Evolutionary conservation across 2,329 filamentous ascomycete species (phyloP).

Genomic region (Chaetomium globosum): DNA sequence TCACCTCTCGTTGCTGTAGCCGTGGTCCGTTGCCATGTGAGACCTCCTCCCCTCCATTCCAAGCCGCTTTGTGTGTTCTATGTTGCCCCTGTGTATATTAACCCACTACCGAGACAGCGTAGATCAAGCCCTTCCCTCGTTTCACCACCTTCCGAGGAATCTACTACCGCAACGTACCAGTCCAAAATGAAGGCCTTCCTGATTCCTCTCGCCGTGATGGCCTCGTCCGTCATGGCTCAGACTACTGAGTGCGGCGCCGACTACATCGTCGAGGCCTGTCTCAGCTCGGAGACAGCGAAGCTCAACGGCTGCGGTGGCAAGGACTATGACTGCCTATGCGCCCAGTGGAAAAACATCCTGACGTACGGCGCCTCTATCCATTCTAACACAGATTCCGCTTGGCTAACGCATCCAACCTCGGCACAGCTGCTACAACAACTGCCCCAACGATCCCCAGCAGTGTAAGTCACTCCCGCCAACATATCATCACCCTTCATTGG

Average conservation of each 20-base stretch:
- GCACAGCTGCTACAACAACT: constrained; percentile 59
- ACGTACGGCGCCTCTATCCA: constrained; percentile 44
- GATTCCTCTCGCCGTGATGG: constrained; percentile 46
- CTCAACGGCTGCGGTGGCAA: constrained; percentile 44
- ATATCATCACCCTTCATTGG: neutral
- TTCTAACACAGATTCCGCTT: neutral
- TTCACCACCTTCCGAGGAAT: neutral
- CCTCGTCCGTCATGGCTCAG: constrained; percentile 43
- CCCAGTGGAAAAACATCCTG: constrained; percentile 48
- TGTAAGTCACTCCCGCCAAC: constrained; percentile 24
- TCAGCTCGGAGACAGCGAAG: constrained; percentile 47
- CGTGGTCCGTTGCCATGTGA: constrained; percentile 29
- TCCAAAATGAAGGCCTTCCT: constrained; percentile 50
- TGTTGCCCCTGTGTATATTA: constrained; percentile 13
- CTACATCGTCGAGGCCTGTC: constrained; percentile 52
- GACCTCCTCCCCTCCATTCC: constrained; percentile 19
- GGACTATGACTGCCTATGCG: constrained; percentile 54
- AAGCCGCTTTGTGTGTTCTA: neutral
- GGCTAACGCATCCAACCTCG: neutral
- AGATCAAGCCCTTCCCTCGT: constrained; percentile 14
- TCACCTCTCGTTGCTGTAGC: constrained; percentile 20
- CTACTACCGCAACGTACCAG: neutral
- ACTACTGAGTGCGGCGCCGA: constrained; percentile 48
- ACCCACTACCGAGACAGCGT: constrained; percentile 3
- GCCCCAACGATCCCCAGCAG: constrained; percentile 51